Evolutionary conservation across 495 filamentous ascomycete genomes (phyloP).

Genomic region (Aspergillus nanangensis): DNA sequence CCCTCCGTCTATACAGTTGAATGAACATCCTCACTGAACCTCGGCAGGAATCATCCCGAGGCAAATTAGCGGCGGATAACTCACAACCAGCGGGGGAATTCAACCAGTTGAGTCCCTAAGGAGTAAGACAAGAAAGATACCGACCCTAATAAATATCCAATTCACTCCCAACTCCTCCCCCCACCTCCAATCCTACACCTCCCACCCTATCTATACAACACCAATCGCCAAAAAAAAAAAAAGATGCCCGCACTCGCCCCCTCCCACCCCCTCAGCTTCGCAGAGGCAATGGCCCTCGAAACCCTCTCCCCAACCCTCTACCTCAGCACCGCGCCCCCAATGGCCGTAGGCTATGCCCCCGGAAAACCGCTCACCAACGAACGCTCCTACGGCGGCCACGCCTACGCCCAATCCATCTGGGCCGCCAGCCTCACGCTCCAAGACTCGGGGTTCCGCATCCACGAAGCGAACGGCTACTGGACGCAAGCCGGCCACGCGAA

Average conservation of each 20-base stretch:
- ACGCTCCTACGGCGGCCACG: constrained; percentile 3
- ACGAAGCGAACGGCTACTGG: constrained; percentile 8
- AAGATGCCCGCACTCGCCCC: constrained; percentile 1
- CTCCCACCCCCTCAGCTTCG: constrained; percentile 1
- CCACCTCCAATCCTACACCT: too few species aligned
- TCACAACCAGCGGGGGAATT: too few species aligned
- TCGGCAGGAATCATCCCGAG: too few species aligned
- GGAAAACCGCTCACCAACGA: background rate
- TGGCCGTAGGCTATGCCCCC: background rate
- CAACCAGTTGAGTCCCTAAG: too few species aligned
- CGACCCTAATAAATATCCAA: too few species aligned
- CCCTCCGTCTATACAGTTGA: too few species aligned
- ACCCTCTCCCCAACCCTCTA: background rate
- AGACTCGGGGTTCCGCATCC: background rate
- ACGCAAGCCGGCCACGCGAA: constrained; percentile 4
- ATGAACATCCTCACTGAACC: too few species aligned
- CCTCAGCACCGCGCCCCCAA: constrained; percentile 1
- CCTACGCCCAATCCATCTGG: constrained; percentile 4
- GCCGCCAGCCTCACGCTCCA: background rate
- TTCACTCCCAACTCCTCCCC: too few species aligned
- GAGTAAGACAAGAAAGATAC: too few species aligned
- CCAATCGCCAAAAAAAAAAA: too few species aligned
- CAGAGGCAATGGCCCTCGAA: background rate
- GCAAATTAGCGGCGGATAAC: too few species aligned
- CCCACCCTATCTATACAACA: too few species aligned